Percentiles rank a stretch among this genome's conserved stretches.
These are phyloP conservation scores for Dactylellina leptospora DNA, from an alignment of 2,329 filamentous ascomycete species.

Conservation along the genomic window DNA sequence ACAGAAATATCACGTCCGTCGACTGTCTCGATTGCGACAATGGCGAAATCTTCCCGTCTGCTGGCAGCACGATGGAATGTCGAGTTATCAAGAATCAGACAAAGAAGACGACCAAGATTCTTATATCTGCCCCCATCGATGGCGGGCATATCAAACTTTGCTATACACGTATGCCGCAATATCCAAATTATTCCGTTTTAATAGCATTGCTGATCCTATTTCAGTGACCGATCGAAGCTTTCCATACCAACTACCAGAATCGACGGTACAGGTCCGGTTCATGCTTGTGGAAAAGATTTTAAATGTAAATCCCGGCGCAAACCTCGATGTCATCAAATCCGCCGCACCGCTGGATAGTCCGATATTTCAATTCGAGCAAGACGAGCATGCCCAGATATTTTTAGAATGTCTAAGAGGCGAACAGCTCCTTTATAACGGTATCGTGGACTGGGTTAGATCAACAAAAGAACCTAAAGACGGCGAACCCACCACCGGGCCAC, in stretches of 20 bases:
- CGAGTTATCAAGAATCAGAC: slow-evolving; percentile 47
- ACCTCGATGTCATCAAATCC: slow-evolving; percentile 17
- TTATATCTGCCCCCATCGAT: slow-evolving; percentile 33
- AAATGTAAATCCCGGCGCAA: slow-evolving; percentile 16
- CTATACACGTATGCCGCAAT: slow-evolving; percentile 39
- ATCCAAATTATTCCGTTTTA: too few relatives aligned
- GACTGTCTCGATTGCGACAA: slow-evolving; percentile 39
- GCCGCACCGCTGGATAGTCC: slow-evolving; percentile 35
- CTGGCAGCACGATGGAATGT: slow-evolving; percentile 40
- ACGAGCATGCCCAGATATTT: slow-evolving; percentile 47
- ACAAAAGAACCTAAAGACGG: slow-evolving; percentile 31
- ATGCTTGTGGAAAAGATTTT: slow-evolving; percentile 48
- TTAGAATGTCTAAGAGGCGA: slow-evolving; percentile 42
- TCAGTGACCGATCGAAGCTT: slow-evolving; percentile 48
- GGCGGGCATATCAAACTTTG: slow-evolving; percentile 40
- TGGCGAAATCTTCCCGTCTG: slow-evolving; percentile 39
- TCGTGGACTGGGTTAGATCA: slow-evolving; percentile 42
- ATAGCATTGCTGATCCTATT: background rate
- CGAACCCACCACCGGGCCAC: slow-evolving; percentile 12
- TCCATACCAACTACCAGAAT: slow-evolving; percentile 49
- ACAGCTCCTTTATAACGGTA: slow-evolving; percentile 42
- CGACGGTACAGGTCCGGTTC: slow-evolving; percentile 47
- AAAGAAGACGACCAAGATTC: slow-evolving; percentile 41
- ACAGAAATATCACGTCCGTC: slow-evolving; percentile 43
- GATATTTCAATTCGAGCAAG: slow-evolving; percentile 46